A percentile compares a stretch with the other conserved stretches of the same genome.
phyloP scores from a whole-genome alignment of 768 basidiomycete genomes.

The Cantharellus cinnabarinus region DNA sequence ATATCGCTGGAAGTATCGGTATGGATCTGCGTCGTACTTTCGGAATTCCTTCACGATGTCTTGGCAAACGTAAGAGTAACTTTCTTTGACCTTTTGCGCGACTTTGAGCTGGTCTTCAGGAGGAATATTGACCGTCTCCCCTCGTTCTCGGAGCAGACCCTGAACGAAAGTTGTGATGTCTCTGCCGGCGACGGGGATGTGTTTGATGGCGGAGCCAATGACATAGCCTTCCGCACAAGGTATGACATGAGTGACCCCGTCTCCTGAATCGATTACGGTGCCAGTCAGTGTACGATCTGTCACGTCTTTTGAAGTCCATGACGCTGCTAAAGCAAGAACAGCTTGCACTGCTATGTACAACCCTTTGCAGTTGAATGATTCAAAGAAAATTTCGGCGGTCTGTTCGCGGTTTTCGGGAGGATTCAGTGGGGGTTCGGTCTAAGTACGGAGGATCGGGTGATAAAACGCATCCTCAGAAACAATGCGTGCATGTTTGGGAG shows the following conservation, averaged over 20 bases:
- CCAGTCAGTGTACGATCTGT: conserved; percentile 84
- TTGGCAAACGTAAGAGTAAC: conserved; percentile 95
- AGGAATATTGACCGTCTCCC: conserved; percentile 75
- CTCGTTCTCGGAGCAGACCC: conserved; percentile 86
- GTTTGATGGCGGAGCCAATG: conserved; percentile 96
- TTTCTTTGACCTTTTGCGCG: conserved; percentile 90
- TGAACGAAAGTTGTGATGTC: conserved; percentile 95
- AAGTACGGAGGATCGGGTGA: neutral
- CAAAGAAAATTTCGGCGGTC: conserved; percentile 99
- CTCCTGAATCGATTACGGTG: conserved; percentile 96
- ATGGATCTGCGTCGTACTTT: conserved; percentile 92
- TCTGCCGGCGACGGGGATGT: conserved; percentile 94
- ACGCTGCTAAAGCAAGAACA: conserved; percentile 91
- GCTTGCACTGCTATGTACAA: conserved; percentile 98
- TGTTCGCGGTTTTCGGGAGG: conserved; percentile 97
- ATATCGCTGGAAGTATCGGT: conserved; percentile 84
- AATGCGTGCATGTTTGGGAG: conserved; percentile 8
- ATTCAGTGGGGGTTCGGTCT: conserved; percentile 99
- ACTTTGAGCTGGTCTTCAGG: conserved; percentile 87
- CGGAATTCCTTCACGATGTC: conserved; percentile 98
- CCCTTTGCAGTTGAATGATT: conserved; percentile 98
- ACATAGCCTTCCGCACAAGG: conserved; percentile 94
- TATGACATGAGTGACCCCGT: conserved; percentile 98
- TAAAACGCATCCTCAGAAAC: neutral
- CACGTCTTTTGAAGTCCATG: conserved; percentile 83